Evolutionary conservation across 768 basidiomycete genomes (phyloP), one percentile per base, ranked within the genome.

Genomic region (Amanita fuliginea): DNA sequence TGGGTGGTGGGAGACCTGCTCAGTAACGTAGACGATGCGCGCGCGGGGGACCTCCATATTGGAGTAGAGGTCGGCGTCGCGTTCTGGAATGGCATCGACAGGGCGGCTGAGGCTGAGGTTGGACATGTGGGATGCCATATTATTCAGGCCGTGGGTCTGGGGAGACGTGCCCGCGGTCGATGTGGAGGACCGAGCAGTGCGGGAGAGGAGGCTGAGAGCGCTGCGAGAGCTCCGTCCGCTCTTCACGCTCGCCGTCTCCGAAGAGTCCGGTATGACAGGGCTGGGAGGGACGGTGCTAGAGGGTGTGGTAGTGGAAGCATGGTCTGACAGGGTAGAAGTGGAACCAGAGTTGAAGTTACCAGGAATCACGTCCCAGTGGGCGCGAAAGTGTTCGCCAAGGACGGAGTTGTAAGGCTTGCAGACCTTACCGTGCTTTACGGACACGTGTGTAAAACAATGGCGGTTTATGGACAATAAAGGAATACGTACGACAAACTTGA

Each of bases 1-100:
- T 0, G 96, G 96, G 59, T 99, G 96, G 66, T 99, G 96, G 1
- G 89, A 96, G 42, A 97, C 82, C 65, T 96, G 94, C 63, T 96
- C 94, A 11, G 92, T 95, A 42, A 94, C 66, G 63, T 78, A 95
- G 5, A 80, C 76, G 39, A 94, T 78, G 30, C 90, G 84, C 13
- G 80, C 63, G 44, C 70, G 68, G 14, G 69, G 72, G 39, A 66
- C 62, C 4, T 67, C 54, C 2, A 61, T 60, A 0, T 63, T 51
- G 19, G 45, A 22, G 33, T 33, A 33, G n/a, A 44, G 26, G 13
- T 46, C 44, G 14, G 53, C 57, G 26, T 56, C 49, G 2, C 44
- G 54, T n/a, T 51, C 51, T 34, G 41, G 44, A 24, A 39, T 43
- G 14, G 46, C 35, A 62, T 59, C 63, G 22, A 60, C 62, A 34